Evolutionary conservation across 805 yeast species (phyloP).

Genomic region (Clavispora phyllophila): DNA sequence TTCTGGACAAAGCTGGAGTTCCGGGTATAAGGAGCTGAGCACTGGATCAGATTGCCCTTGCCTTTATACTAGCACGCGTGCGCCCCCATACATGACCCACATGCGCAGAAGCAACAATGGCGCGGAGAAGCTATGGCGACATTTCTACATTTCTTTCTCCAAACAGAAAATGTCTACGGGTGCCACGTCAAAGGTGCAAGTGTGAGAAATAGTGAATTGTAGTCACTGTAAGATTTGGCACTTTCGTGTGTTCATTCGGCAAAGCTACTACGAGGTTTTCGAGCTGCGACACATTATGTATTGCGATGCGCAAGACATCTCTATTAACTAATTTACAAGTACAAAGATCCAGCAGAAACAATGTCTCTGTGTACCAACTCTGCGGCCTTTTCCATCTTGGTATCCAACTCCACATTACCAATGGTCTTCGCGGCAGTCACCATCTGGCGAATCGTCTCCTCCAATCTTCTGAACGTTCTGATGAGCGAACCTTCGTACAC

Average conservation of each 20-base stretch:
- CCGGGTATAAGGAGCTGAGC: background rate
- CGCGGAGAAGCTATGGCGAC: background rate
- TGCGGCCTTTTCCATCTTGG: conserved; percentile 81
- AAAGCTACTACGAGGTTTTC: too few relatives aligned
- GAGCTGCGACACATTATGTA: too few relatives aligned
- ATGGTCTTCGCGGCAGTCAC: conserved; percentile 89
- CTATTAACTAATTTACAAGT: conserved; percentile 35
- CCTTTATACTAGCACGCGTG: background rate
- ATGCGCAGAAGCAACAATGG: background rate
- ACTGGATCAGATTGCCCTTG: background rate
- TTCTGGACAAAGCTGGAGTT: too few relatives aligned
- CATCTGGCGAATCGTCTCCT: conserved; percentile 88
- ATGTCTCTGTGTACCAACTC: conserved; percentile 91
- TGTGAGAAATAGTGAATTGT: too few relatives aligned
- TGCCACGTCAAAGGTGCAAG: too few relatives aligned
- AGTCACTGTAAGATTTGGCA: too few relatives aligned
- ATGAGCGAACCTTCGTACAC: conserved; percentile 96
- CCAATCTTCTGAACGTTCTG: conserved; percentile 90
- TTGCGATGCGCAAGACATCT: background rate
- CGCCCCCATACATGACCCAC: background rate
- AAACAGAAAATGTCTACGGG: too few relatives aligned
- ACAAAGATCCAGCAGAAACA: conserved; percentile 93
- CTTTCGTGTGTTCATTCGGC: too few relatives aligned
- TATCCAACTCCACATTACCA: conserved; percentile 81
- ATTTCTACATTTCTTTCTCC: too few relatives aligned